Evolutionary conservation across 2,329 filamentous ascomycete species (phyloP), one percentile per base, ranked within the genome.

Genomic region (Chrysoporthe puriensis): DNA sequence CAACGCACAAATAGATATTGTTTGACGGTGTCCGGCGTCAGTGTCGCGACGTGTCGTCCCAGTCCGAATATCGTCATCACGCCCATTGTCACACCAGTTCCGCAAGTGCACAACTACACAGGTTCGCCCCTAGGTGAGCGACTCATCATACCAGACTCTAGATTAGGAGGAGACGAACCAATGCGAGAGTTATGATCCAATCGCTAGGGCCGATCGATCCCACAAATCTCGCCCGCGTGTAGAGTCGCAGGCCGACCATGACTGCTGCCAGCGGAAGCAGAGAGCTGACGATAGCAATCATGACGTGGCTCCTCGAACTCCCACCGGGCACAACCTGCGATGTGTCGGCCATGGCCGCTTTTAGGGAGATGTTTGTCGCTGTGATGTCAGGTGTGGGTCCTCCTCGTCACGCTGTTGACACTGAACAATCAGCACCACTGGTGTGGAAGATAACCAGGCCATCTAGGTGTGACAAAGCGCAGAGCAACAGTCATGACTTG

Each of bases 171-270:
- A 14, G 26, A 70, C 75, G 70, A 70, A 83, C 81, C 71, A 79
- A 81, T 13, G 81, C 81, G 43, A 79, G 56, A 3, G 82, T 67
- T 43, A 72, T 69, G 56, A 74, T 67, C 70, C 75, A 77, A 68
- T 77, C 76, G 67, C 77, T 76, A 5, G 64, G 54, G 3, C 76
- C 75, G n/a, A 76, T 57, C 32, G 73, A 72, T n/a, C 73, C 74
- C 44, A 76, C 68, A 34, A 77, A 62, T 65, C 56, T 66, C 42
- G 62, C 68, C 8, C 76, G 72, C 11, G 76, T 76, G 67, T 76
- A 78, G 60, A 78, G 70, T 4, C 76, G 73, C 67, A 77, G 71
- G 2, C 64, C 71, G 4, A 77, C 73, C 1, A 74, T 68, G 42
- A 71, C 36, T 18, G 72, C 74, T 11, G 74, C 72, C 11, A 77